A percentile compares a stretch with the other conserved stretches of the same genome.
These are phyloP conservation scores for Penicillium verhagenii DNA, from an alignment of 495 filamentous ascomycete genomes.

Conservation along the genomic window DNA sequence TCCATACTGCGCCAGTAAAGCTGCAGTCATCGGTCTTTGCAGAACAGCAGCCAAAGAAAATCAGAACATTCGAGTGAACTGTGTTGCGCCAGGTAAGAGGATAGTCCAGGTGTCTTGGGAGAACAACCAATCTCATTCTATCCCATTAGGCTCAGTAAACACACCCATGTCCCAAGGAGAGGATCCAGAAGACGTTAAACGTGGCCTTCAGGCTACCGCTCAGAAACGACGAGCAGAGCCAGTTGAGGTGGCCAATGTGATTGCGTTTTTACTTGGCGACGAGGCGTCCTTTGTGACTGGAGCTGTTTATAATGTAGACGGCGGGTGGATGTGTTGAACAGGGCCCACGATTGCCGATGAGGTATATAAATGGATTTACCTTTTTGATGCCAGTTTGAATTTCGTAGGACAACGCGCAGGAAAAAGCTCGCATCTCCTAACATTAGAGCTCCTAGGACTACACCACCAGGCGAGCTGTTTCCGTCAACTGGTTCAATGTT, in stretches of 20 bases:
- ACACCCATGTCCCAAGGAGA: slow-evolving; percentile 15
- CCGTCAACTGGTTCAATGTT: no score
- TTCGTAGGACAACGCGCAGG: no score
- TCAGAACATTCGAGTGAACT: slow-evolving; percentile 54
- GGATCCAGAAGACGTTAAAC: slow-evolving; percentile 14
- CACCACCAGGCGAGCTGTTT: no score
- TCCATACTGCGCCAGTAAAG: slow-evolving; percentile 54
- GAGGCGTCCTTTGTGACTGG: slow-evolving; percentile 54
- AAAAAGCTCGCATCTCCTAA: no score
- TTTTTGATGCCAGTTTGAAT: no score
- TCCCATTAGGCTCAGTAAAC: slow-evolving; percentile 13
- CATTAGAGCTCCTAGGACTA: no score
- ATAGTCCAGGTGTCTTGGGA: neutral
- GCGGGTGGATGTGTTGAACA: slow-evolving; percentile 24
- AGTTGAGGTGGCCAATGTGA: slow-evolving; percentile 47
- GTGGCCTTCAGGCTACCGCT: slow-evolving; percentile 11
- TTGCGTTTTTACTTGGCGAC: slow-evolving; percentile 53
- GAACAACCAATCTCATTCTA: neutral
- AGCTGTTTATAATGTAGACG: slow-evolving; percentile 38
- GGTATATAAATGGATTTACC: no score
- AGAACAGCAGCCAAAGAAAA: slow-evolving; percentile 52
- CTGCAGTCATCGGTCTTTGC: slow-evolving; percentile 54
- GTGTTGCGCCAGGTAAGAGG: slow-evolving; percentile 16
- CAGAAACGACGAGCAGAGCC: slow-evolving; percentile 35
- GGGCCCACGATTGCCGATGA: no score